A percentile compares a stretch with the other conserved stretches of the same genome.
Evolutionary conservation across 2,329 filamentous ascomycete species (phyloP).

Genomic region (Sarocladiaceae sp.): DNA sequence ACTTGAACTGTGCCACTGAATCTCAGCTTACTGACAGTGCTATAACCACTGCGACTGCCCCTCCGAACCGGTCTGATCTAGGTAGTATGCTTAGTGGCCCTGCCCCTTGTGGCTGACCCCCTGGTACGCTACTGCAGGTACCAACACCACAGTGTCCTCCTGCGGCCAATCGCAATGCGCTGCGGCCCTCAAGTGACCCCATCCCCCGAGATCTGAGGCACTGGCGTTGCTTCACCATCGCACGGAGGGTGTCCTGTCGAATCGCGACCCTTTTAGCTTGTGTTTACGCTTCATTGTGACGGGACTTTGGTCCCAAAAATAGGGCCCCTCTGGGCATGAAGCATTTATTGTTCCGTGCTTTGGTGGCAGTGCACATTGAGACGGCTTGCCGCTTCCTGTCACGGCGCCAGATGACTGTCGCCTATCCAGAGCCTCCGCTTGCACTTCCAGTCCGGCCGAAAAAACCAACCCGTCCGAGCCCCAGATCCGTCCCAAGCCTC

Average conservation of each 20-base stretch:
- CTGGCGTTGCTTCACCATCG: constrained; percentile 6
- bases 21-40: no score
- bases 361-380: constrained; percentile 7
- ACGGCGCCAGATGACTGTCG: no score
- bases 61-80: no score
- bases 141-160: background rate
- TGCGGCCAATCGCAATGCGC: background rate
- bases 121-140: constrained; percentile 7
- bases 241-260: background rate
- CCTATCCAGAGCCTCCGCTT: no score
- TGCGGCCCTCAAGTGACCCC: background rate
- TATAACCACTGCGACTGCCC: no score
- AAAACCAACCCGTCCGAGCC: constrained; percentile 1
- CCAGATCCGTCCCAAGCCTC: constrained; percentile 4
- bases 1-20: no score
- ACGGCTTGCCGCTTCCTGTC: background rate
- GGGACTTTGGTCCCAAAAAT: constrained; percentile 1
- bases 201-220: constrained; percentile 6
- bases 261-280: no score
- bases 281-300: background rate
- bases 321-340: background rate
- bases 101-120: no score
- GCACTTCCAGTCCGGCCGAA: no score
- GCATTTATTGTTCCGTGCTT: background rate
- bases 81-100: no score